These are phyloP conservation scores for Sutorius australiensis DNA, from an alignment of 768 basidiomycete genomes.

Conservation along the genomic window DNA sequence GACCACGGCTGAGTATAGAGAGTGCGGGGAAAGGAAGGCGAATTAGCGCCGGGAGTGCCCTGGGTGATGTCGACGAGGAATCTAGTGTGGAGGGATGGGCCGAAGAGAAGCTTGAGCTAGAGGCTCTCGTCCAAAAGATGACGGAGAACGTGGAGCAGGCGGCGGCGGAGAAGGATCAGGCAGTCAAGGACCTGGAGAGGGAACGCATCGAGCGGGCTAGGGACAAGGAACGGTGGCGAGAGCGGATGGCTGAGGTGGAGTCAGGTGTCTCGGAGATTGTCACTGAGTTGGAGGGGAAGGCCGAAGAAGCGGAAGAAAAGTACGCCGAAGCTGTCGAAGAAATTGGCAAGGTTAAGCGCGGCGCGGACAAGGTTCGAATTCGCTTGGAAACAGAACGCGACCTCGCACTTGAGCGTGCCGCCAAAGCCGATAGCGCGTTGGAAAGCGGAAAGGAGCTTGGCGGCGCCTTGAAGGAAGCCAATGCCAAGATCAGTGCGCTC, in stretches of 20 bases:
- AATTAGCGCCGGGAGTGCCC: constrained; percentile 46
- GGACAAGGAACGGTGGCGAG: constrained; percentile 70
- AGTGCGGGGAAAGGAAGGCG: constrained; percentile 40
- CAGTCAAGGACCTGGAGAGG: constrained; percentile 44
- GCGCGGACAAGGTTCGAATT: constrained; percentile 42
- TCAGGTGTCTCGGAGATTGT: constrained; percentile 65
- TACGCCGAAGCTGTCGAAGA: constrained; percentile 39
- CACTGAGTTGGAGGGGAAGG: constrained; percentile 55
- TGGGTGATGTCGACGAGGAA: constrained; percentile 66
- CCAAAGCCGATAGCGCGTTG: constrained; percentile 61
- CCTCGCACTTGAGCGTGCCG: constrained; percentile 53
- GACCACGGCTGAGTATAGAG: constrained; percentile 26
- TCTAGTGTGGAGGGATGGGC: constrained; percentile 61
- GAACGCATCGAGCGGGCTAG: constrained; percentile 57
- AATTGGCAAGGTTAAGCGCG: constrained; percentile 38
- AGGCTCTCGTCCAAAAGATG: constrained; percentile 41
- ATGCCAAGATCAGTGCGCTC: constrained; percentile 52
- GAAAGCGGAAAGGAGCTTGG: constrained; percentile 67
- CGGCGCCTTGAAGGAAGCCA: constrained; percentile 61
- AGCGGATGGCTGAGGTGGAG: constrained; percentile 69
- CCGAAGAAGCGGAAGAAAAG: constrained; percentile 48
- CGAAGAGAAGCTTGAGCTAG: constrained; percentile 61
- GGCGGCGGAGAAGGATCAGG: constrained; percentile 43
- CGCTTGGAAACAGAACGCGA: constrained; percentile 51
- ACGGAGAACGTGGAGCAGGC: constrained; percentile 37